Evolutionary conservation across 352 stramenopile species (phyloP).

Genomic region (Phytophthora cajani): DNA sequence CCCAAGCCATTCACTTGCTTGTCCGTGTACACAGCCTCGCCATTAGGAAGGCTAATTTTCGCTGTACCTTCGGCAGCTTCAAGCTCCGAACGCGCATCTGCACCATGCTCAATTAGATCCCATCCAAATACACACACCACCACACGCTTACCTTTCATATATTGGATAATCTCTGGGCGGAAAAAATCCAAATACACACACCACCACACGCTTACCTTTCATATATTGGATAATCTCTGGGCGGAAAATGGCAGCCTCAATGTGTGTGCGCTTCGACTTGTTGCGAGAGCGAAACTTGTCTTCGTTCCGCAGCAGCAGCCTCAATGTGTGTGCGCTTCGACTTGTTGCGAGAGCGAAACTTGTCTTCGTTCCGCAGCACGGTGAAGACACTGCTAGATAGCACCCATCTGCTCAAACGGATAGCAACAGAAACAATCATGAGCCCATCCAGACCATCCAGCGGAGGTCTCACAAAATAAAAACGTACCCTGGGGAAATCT

Average conservation of each 20-base stretch:
- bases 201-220: conserved; percentile 47
- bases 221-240: conserved; percentile 82
- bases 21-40: conserved; percentile 81
- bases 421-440: conserved; percentile 1
- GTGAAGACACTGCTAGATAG: conserved; percentile 91
- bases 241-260: conserved; percentile 74
- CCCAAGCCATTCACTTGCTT: conserved; percentile 71
- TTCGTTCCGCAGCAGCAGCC: conserved; percentile 78
- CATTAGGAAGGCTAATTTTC: conserved; percentile 38
- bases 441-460: background rate
- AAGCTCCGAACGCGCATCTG: conserved; percentile 55
- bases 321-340: conserved; percentile 76
- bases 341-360: conserved; percentile 85
- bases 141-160: conserved; percentile 70
- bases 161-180: conserved; percentile 72
- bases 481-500: conserved; percentile 75
- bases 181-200: conserved; percentile 52
- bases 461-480: background rate
- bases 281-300: conserved; percentile 89
- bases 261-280: conserved; percentile 67
- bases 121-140: background rate
- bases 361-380: conserved; percentile 88
- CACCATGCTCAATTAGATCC: conserved; percentile 9
- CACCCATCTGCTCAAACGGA: conserved; percentile 77
- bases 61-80: conserved; percentile 45